Percentiles rank a stretch among this genome's conserved stretches.
Evolutionary conservation across 2,329 filamentous ascomycete genomes (phyloP).

Genomic region (Akanthomyces dipterigenus): DNA sequence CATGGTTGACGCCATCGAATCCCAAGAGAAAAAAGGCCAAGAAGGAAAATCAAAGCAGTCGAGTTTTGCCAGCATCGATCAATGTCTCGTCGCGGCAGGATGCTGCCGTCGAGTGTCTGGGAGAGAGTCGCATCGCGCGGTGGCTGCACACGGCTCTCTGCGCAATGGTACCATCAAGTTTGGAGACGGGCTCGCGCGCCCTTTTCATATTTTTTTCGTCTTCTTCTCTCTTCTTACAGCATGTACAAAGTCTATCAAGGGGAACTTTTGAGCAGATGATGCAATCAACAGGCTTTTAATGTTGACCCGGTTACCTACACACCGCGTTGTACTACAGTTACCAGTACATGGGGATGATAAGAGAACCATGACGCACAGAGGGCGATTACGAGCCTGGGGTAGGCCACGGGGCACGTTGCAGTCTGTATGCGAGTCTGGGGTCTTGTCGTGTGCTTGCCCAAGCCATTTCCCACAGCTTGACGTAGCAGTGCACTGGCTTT

Average conservation of each 20-base stretch:
- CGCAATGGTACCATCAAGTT: too few relatives aligned
- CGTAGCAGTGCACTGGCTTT: background rate
- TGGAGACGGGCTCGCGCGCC: background rate
- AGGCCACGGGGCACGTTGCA: background rate
- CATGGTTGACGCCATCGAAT: background rate
- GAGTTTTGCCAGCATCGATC: background rate
- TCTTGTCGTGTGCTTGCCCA: background rate
- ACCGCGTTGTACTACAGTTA: too few relatives aligned
- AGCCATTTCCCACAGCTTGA: too few relatives aligned
- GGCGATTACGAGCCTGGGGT: background rate
- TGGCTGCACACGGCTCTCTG: background rate
- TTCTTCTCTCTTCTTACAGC: background rate
- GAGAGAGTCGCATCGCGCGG: background rate
- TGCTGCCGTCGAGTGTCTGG: background rate
- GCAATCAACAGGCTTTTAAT: background rate
- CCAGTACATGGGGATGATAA: too few relatives aligned
- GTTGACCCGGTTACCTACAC: background rate
- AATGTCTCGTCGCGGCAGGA: background rate
- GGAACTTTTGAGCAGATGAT: background rate
- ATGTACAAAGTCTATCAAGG: background rate
- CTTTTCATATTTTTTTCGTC: background rate
- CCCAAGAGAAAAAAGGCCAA: background rate
- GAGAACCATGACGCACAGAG: background rate
- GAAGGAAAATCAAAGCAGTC: background rate
- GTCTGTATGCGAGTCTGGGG: background rate